Evolutionary conservation across 106 monocot genomes (phyloP).

Genomic region (Xerophyta viscosa): DNA sequence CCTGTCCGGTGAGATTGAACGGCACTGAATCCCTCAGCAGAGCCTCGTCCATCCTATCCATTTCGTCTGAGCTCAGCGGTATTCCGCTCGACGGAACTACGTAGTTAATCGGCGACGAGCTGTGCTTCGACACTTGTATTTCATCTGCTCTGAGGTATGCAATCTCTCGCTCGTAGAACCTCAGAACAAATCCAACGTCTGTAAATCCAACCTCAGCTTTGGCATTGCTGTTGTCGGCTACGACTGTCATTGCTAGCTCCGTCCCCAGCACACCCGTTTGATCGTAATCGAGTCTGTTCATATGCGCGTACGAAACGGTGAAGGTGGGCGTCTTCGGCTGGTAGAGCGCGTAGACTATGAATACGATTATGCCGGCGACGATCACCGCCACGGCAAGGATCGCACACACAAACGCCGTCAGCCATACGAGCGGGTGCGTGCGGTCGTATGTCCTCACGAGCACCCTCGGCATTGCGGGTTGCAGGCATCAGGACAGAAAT

Average conservation of each 20-base stretch:
- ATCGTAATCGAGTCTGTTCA: slow-evolving; percentile 56
- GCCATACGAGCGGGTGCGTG: slow-evolving; percentile 46
- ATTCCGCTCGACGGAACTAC: slow-evolving; percentile 26
- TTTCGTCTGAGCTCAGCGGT: slow-evolving; percentile 39
- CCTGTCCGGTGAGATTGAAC: slow-evolving; percentile 49
- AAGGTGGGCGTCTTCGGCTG: slow-evolving; percentile 64
- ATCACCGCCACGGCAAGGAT: slow-evolving; percentile 47
- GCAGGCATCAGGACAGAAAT: background rate
- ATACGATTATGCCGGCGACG: slow-evolving; percentile 39
- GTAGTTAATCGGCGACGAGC: slow-evolving; percentile 42
- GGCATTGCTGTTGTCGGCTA: slow-evolving; percentile 55
- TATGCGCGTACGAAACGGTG: slow-evolving; percentile 23
- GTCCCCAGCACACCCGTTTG: slow-evolving; percentile 39
- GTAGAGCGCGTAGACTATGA: slow-evolving; percentile 57
- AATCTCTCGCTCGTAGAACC: slow-evolving; percentile 30
- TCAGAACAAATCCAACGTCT: slow-evolving; percentile 16
- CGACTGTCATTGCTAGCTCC: slow-evolving; percentile 23
- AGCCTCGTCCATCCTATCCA: slow-evolving; percentile 46
- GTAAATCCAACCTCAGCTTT: slow-evolving; percentile 46
- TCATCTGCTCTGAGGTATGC: slow-evolving; percentile 41
- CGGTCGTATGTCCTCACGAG: background rate
- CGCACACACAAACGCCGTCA: slow-evolving; percentile 54
- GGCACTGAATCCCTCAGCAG: slow-evolving; percentile 29
- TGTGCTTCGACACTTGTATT: slow-evolving; percentile 43
- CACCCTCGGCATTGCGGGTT: slow-evolving; percentile 7